phyloP scores from a whole-genome alignment of 768 basidiomycete species.

The Lyophyllum atratum region DNA sequence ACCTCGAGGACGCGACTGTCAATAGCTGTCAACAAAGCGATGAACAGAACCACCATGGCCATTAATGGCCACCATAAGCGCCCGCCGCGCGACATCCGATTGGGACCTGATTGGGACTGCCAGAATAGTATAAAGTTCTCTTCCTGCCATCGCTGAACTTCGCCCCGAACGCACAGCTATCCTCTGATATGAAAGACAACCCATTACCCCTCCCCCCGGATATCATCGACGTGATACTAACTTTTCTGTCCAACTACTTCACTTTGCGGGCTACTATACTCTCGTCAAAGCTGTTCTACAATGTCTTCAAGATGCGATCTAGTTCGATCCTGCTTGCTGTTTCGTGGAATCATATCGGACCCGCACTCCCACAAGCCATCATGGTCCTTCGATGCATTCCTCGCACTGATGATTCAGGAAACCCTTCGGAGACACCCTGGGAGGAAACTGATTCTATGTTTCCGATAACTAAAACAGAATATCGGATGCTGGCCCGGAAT shows the following conservation, averaged over 20 bases:
- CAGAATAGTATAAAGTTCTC: too few relatives aligned
- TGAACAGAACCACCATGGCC: too few relatives aligned
- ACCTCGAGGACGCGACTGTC: neutral
- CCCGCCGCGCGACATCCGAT: too few relatives aligned
- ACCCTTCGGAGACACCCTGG: neutral
- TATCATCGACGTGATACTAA: constrained; percentile 29
- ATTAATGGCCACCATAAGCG: too few relatives aligned
- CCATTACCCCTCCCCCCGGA: constrained; percentile 10
- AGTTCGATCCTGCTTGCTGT: constrained; percentile 31
- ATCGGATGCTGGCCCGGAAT: constrained; percentile 20
- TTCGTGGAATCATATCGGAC: constrained; percentile 27
- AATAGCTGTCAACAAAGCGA: too few relatives aligned
- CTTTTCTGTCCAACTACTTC: constrained; percentile 25
- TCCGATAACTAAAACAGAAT: constrained; percentile 21
- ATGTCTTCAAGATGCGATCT: constrained; percentile 27
- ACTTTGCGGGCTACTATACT: constrained; percentile 25
- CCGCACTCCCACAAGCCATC: constrained; percentile 31
- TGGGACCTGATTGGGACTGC: too few relatives aligned
- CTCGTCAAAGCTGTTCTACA: constrained; percentile 30
- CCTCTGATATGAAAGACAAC: too few relatives aligned
- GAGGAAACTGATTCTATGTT: constrained; percentile 16
- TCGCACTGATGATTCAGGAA: neutral
- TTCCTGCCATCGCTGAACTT: too few relatives aligned
- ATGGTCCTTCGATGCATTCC: constrained; percentile 19
- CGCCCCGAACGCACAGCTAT: too few relatives aligned